Base-by-base conservation (phyloP, 306 rosid genomes). In the Fragaria vesca region DNA sequence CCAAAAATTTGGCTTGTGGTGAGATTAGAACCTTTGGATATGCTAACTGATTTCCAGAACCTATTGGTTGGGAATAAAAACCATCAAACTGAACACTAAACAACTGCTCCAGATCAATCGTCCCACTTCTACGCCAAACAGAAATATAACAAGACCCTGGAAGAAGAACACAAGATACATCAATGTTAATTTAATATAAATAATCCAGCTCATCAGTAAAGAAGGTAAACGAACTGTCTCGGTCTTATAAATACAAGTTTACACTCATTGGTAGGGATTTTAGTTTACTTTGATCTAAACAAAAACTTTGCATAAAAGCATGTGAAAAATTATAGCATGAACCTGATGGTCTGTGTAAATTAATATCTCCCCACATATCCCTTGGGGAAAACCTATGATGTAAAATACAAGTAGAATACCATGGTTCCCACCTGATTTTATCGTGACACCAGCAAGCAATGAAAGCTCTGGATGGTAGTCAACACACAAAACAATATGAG, bases 1-100 rank as follows among this genome's bases (percentile, higher is more conserved):
- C 93, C 84, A 93, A 24, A 67, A 83, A 93, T 79, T 90, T 85
- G 78, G 93, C 97, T 81, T 88, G 85, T 69, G 91, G 93, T 76
- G 99, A 93, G 81, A 95, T 91, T 83, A 69, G 81, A 81, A 95
- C 90, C 90, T 95, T 95, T 48, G 93, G 87, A 90, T 83, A 86
- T 82, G 91, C 78, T 72, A 86, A 83, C 73, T 34, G 91, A 90
- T 89, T 92, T 58, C 47, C 76, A 79, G 76, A 80, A 63, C 79
- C 89, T 81, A 87, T 93, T 69, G 97, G 90, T 77, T 83, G 90
- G 68, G 76, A 66, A 88, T 85, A 89, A 66, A 74, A 65, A 32
- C 99, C 97, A 72, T 91, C 93, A 84, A 90, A 88, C 87, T 87
- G 97, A 79, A 88, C 47, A 68, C 91, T 79, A 87, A 68, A 83